phyloP scores from a whole-genome alignment of 176 grass and related monocot species.

The Musa troglodytarum region DNA sequence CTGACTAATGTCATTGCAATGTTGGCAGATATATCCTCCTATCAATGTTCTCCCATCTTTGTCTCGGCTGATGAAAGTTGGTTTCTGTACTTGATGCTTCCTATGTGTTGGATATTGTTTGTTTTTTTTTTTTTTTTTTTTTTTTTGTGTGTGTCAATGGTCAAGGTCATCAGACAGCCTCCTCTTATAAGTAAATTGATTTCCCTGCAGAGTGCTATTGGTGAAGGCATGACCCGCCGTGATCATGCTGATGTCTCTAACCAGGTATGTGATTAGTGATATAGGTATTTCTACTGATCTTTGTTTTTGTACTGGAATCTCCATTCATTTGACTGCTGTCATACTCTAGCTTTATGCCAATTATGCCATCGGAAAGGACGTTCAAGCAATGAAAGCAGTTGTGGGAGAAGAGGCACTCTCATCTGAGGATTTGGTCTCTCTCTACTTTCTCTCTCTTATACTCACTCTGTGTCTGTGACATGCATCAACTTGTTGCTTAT shows the following conservation, averaged over 20 bases:
- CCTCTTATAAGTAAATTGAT: neutral
- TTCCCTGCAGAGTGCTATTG: slow-evolving; percentile 84
- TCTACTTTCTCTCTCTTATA: neutral
- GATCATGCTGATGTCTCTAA: slow-evolving; percentile 99
- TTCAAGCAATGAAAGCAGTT: slow-evolving; percentile 99
- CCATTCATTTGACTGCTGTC: slow-evolving; percentile 11
- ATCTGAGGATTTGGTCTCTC: slow-evolving; percentile 82
- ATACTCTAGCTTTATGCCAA: slow-evolving; percentile 83
- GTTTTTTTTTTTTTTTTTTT: neutral
- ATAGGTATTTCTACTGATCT: slow-evolving; percentile 2
- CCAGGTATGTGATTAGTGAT: slow-evolving; percentile 41
- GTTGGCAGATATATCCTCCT: slow-evolving; percentile 82
- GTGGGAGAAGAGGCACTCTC: slow-evolving; percentile 99
- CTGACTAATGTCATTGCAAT: neutral
- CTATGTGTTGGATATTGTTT: neutral
- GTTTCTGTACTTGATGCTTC: slow-evolving; percentile 11
- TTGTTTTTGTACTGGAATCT: neutral
- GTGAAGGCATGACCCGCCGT: slow-evolving; percentile 96
- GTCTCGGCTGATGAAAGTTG: slow-evolving; percentile 96
- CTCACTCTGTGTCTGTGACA: neutral
- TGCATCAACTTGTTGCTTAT: slow-evolving; percentile 4
- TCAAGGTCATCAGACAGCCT: neutral
- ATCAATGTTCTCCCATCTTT: slow-evolving; percentile 98
- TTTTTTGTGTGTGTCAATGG: too few species aligned
- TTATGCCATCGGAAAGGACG: slow-evolving; percentile 99